Percentiles rank a stretch among this genome's conserved stretches.
These are phyloP conservation scores for Gnomoniopsis sp. DNA, from an alignment of 2,329 filamentous ascomycete species.

Conservation along the genomic window DNA sequence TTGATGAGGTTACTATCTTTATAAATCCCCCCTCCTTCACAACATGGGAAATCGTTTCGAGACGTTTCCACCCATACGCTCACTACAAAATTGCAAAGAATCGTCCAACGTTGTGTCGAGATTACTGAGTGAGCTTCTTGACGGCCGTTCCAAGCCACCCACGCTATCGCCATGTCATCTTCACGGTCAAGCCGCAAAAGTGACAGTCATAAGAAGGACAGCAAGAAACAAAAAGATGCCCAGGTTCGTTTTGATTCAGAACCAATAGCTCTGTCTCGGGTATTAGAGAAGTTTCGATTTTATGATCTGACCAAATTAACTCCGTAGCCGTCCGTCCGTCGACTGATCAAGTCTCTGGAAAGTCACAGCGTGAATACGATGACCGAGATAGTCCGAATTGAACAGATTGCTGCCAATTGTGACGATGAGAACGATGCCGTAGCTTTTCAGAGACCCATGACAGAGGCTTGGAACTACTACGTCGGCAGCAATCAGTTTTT, in stretches of 20 bases:
- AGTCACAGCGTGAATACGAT: conserved; percentile 72
- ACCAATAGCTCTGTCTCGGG: no score
- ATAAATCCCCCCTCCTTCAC: no score
- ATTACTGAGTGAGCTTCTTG: background rate
- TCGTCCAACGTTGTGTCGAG: background rate
- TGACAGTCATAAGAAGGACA: conserved; percentile 10
- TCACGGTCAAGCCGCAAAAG: conserved; percentile 12
- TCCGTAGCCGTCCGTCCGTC: conserved; percentile 34
- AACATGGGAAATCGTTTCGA: no score
- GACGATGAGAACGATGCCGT: conserved; percentile 57
- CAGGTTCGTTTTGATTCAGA: conserved; percentile 3
- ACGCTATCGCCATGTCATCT: conserved; percentile 9
- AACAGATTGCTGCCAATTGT: conserved; percentile 59
- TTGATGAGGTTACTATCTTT: no score
- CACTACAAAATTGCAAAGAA: background rate
- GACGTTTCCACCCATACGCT: no score
- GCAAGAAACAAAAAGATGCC: conserved; percentile 3
- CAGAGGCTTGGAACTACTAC: conserved; percentile 67
- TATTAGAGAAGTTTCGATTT: no score
- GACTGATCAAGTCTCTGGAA: conserved; percentile 60
- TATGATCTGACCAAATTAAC: no score
- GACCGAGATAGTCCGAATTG: conserved; percentile 68
- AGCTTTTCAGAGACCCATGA: conserved; percentile 62
- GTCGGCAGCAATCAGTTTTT: conserved; percentile 68
- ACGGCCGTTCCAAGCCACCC: background rate